Evolutionary conservation across 768 basidiomycete species (phyloP).

Genomic region (Boletus pseudopeckii): DNA sequence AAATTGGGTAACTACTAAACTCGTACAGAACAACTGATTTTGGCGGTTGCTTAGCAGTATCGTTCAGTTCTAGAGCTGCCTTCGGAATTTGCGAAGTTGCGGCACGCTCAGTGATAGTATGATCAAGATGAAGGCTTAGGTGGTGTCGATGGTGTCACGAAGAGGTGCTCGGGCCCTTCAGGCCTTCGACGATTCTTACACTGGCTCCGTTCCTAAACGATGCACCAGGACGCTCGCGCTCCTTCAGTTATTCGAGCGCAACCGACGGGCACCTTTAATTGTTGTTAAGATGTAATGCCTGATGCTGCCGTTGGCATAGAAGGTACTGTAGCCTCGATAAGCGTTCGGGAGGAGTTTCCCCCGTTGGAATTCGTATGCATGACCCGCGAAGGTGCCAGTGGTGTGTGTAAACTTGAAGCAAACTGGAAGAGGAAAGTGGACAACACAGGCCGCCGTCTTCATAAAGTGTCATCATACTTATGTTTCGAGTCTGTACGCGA

Average conservation of each 20-base stretch:
- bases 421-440: too few species aligned
- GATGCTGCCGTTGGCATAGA: background rate
- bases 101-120: background rate
- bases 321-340: background rate
- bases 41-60: too few species aligned
- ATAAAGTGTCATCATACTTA: background rate
- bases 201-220: background rate
- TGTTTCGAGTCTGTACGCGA: too few species aligned
- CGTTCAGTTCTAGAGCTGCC: too few species aligned
- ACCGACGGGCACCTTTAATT: background rate
- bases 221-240: background rate
- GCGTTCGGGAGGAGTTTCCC: background rate
- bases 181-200: background rate
- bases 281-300: background rate
- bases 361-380: background rate
- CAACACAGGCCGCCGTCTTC: too few species aligned
- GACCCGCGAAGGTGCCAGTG: too few species aligned
- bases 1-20: too few species aligned
- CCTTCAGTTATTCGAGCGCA: background rate
- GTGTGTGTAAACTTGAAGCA: too few species aligned
- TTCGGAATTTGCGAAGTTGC: background rate
- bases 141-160: too few species aligned
- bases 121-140: background rate
- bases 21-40: too few species aligned
- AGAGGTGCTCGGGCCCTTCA: background rate